Evolutionary conservation across 2,329 filamentous ascomycete species (phyloP), one percentile per base, ranked within the genome.

Genomic region (Xylariaceae sp.): DNA sequence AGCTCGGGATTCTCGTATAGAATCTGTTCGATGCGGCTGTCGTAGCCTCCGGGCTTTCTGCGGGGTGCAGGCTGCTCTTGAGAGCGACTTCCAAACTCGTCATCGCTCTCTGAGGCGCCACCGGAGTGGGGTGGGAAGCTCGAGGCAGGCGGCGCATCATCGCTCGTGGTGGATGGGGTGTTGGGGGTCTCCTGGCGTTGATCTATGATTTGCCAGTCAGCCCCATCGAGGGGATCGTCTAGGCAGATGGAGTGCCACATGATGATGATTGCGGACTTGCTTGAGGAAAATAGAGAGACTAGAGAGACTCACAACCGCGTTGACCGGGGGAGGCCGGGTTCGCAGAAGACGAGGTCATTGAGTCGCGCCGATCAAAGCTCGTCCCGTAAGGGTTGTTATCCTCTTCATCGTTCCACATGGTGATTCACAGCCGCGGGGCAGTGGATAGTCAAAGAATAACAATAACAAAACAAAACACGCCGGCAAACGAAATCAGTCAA

Each of bases 311-410:
- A 86, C 79, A 79, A 55, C 77, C 70, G 64, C 68, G 75, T 42
- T 70, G 64, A 35, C 66, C 68, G 37, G 83, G 83, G 32, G 84
- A 86, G 44, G 81, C 72, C 19, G 83, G 81, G 62, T 85, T 82
- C 17, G 75, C 74, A 35, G 75, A 72, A 23, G 85, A 85, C 22
- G 85, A 88, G 37, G 82, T 77, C 65, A 86, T 82, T 51, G 87
- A 88, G 67, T 94, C 88, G 60, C 88, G 83, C 59, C 87, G 86
- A 67, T 93, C 88, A 72, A 95, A 96, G 67, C 88, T 92, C 60
- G 76, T 81, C 54, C 90, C 91, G 64, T 97, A 96, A 5, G 92
- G 92, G 67, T 97, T 97, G 71, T 97, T 97, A 64, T 97, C 89
- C 52, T 65, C 63, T 72, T 97, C 92, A 75, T 97, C 91, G 77